Percentiles rank a stretch among this genome's conserved stretches.
phyloP scores from a whole-genome alignment of 192 early-diverging fungal species.

The Mortierella alpina region DNA sequence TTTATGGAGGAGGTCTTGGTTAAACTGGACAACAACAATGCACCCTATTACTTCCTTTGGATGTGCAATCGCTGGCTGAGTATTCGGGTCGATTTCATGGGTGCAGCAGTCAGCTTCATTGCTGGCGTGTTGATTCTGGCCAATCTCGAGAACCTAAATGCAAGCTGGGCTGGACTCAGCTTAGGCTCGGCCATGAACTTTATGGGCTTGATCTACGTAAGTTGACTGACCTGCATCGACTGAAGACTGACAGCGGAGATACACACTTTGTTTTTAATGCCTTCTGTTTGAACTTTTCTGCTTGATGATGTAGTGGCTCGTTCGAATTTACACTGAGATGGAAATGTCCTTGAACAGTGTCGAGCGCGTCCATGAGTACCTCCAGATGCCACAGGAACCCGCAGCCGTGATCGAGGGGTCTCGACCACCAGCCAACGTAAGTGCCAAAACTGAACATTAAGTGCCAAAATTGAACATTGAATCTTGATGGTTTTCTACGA shows the following conservation, averaged over 20 bases:
- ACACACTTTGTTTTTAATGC: not conserved
- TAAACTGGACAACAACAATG: constrained; percentile 74
- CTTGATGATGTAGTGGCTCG: constrained; percentile 23
- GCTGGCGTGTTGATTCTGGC: constrained; percentile 72
- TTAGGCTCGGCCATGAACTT: constrained; percentile 86
- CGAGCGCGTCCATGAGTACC: constrained; percentile 88
- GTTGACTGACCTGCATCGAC: not conserved
- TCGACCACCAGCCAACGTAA: constrained; percentile 62
- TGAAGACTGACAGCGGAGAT: not conserved
- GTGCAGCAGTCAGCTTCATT: constrained; percentile 74
- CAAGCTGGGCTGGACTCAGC: constrained; percentile 86
- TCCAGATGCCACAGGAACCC: constrained; percentile 83
- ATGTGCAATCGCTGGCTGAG: constrained; percentile 89
- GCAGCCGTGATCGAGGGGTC: constrained; percentile 63
- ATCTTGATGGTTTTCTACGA: no score
- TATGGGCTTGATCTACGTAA: constrained; percentile 58
- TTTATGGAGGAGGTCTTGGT: constrained; percentile 71
- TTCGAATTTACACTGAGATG: constrained; percentile 73
- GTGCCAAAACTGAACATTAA: not conserved
- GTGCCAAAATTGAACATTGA: not conserved
- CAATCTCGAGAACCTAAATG: constrained; percentile 64
- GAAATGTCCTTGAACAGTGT: constrained; percentile 89
- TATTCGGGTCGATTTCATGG: constrained; percentile 79
- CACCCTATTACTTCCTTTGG: constrained; percentile 87
- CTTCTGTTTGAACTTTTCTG: constrained; percentile 1